Base-by-base conservation (phyloP, 1,284 basidiomycete genomes). In the Vanrija sp. region DNA sequence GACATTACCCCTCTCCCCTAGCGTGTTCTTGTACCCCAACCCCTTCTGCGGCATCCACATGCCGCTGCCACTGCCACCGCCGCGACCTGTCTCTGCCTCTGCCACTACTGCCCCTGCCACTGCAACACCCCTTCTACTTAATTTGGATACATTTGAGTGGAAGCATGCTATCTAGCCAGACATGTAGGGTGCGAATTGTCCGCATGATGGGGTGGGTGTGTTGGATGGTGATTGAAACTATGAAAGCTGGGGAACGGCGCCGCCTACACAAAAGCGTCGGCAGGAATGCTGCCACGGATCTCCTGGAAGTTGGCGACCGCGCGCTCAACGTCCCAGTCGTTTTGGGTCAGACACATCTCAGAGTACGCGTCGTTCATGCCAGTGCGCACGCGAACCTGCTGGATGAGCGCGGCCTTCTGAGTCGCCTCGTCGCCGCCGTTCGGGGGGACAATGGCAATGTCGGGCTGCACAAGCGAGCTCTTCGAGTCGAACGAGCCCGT, bases 231-330 rank as follows among this genome's bases (percentile, higher is more conserved):
- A 34, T 34, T 34, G 34, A 15, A 34, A 34, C 3, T 15, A 12
- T 5, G 12, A 12, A 34, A 34, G 5, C 28, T 10, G 6, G 6
- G 7, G 28, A 10, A 28, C 34, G 14, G 46, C 46, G 38, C 47
- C 2, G 34, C 19, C 25, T 51, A 58, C 8, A 40, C 49, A 43
- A 66, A 69, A 12, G 73, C 69, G 49, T 69, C 71, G 16, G 68
- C 60, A 3, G 71, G 71, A 18, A 72, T 69, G 26, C 47, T 61
- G 21, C 54, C 65, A 55, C 66, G 66, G 46, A 79, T 67, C 61
- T 87, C 82, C 65, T 89, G 83, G 72, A 91, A 95, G 69, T 93
- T 93, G 51, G 81, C 81, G 39, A 90, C 70, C 0, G 91, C 91
- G 56, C 81, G 80, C 42, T 85, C 84, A 42, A 88, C 63, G 69